phyloP scores from a whole-genome alignment of 768 basidiomycete genomes.

The Cytidiella melzeri region DNA sequence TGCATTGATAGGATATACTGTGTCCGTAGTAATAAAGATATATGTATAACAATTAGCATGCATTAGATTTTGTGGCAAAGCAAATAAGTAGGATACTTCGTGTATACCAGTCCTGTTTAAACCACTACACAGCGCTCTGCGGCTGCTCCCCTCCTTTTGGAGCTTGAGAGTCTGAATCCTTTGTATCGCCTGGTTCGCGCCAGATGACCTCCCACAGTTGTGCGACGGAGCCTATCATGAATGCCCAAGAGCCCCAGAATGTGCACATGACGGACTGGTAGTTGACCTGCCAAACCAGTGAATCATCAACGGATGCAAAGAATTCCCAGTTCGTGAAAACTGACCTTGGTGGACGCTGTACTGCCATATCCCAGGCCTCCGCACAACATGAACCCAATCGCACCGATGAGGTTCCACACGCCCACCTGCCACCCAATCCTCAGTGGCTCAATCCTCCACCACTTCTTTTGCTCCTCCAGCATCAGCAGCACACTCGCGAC shows the following conservation, averaged over 20 bases:
- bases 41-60: too few species aligned
- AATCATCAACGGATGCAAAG: neutral
- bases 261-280: constrained; percentile 51
- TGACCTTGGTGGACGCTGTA: constrained; percentile 13
- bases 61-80: too few species aligned
- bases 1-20: too few species aligned
- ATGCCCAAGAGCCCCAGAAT: constrained; percentile 58
- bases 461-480: constrained; percentile 49
- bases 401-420: constrained; percentile 60
- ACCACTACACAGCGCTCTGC: too few species aligned
- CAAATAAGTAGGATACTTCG: too few species aligned
- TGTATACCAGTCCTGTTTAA: too few species aligned
- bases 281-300: constrained; percentile 21
- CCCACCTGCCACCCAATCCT: constrained; percentile 44
- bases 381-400: constrained; percentile 50
- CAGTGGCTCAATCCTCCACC: constrained; percentile 41
- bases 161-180: too few species aligned
- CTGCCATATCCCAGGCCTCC: constrained; percentile 49
- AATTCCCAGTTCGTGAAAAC: neutral
- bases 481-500: constrained; percentile 42
- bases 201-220: constrained; percentile 45
- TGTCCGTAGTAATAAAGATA: too few species aligned
- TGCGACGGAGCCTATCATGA: constrained; percentile 50
- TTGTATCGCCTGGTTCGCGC: constrained; percentile 5
- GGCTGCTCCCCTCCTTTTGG: too few species aligned